These are phyloP conservation scores for Acacia acuminata DNA, from an alignment of 306 rosid species.

Conservation along the genomic window DNA sequence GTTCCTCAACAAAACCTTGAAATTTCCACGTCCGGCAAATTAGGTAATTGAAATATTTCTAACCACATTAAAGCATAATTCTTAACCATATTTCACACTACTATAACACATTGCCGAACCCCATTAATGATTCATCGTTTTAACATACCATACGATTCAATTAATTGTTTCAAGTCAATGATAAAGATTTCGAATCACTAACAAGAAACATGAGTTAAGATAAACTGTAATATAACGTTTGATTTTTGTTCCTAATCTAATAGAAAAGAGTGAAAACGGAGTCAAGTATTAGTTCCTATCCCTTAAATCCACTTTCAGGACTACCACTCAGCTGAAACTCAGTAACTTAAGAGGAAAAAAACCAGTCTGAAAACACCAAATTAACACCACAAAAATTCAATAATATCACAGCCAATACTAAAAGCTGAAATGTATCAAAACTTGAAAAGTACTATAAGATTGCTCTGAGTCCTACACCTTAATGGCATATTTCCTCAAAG, in stretches of 20 bases:
- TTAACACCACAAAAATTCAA: background rate
- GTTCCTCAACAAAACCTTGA: no score
- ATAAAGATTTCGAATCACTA: background rate
- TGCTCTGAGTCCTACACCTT: constrained; percentile 55
- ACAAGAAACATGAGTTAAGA: background rate
- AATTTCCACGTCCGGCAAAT: background rate
- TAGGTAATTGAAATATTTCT: background rate
- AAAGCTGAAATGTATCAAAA: constrained; percentile 31
- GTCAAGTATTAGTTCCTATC: background rate
- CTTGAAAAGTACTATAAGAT: constrained; percentile 14
- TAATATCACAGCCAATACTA: constrained; percentile 21
- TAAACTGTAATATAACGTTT: no score
- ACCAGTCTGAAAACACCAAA: background rate
- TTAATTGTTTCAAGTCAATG: background rate
- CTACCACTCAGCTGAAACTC: constrained; percentile 3
- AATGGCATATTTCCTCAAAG: constrained; percentile 85
- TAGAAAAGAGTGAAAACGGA: background rate
- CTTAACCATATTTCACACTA: background rate
- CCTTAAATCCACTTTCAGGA: background rate
- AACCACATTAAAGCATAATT: background rate
- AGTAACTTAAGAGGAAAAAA: background rate
- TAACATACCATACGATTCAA: background rate
- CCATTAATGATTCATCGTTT: background rate
- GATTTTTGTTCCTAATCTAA: background rate
- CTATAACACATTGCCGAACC: background rate